Evolutionary conservation across 805 yeast species (phyloP), one percentile per base, ranked within the genome.

Genomic region (Metschnikowia gelsemii): DNA sequence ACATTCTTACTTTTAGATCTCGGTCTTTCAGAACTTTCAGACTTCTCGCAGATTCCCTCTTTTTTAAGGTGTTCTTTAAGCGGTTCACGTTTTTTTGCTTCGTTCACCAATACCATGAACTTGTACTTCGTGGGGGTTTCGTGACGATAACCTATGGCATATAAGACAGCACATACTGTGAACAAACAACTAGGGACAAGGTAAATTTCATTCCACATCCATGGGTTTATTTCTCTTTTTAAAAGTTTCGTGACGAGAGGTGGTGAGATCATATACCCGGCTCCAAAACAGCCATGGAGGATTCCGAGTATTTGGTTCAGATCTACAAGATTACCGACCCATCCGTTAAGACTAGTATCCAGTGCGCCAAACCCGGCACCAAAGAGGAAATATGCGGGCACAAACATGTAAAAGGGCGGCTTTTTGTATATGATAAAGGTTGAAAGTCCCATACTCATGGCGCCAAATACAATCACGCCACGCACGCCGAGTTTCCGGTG

Each of bases 291-390:
- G 0, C 80, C 75, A 56, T 77, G 82, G 56, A 77, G 55, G 1
- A 73, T 54, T 2, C 82, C 82, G 42, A 77, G 54, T 9, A 77
- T 53, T 52, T 73, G 78, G 57, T 76, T 75, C 5, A 74, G 63
- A 47, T 75, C 73, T 9, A 55, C 63, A 35, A 77, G 59, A 21
- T 57, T 56, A 2, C 80, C 80, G 50, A 75, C 58, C 72, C 78
- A 80, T 12, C 77, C 64, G 51, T 78, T 79, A 52, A 78, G 59
- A 8, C 75, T 61, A 25, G 83, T 76, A 55, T 81, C 87, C 21
- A 77, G 49, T 7, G 73, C 48, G 1, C 88, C 87, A 41, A 66
- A 66, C 0, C 84, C 82, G 28, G 79, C 52, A 0, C 89, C 89
- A 33, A 57, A 56, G 18, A 72, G 49, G 2, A 66, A 52, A 44